Base-by-base conservation (phyloP, 148 eudicot species). In the Suaeda aralocaspica region DNA sequence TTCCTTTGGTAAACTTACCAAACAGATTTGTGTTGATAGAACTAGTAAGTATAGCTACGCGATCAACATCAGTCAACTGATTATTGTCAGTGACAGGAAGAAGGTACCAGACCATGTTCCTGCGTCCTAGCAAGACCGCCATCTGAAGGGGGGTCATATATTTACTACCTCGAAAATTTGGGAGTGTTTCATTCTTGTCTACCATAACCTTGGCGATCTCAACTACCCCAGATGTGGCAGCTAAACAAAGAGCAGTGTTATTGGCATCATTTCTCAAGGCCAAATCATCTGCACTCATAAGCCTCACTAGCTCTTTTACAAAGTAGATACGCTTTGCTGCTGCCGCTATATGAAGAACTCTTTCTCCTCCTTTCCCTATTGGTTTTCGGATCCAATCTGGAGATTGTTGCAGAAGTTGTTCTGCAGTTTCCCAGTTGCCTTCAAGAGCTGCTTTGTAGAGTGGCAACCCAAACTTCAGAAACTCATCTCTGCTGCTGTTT, bases 161-260 rank as follows among this genome's bases (percentile, higher is more conserved):
- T 19, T 44, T 58, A 14, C 70, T 78, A 18, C 77, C 81, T 46
- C 66, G 11, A 26, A 73, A 68, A 18, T 52, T 31, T 3, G 81
- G 81, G 21, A 78, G 69, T 0, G 16, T 52, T 8, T 12, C 51
- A 57, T 78, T 46, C 34, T 60, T 55, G 21, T 62, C 13, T 7
- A 53, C 59, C 81, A 78, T 78, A 7, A 10, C 22, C 31, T 48
- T 3, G 0, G 77, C 81, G 21, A 73, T 77, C 6, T 77, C 76
- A 8, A 72, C 72, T 9, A 72, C 69, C 16, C 80, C 76, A 44
- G 80, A 67, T 29, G 63, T 71, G 9, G 80, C 76, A 18, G 80
- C 80, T 33, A 77, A 71, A 22, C 80, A 77, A 6, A 77, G 49
- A 10, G 80, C 76, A 0, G 80, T 77, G 75, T 71, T 72, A 18